These are phyloP conservation scores for Ceratocystis smalleyi DNA, from an alignment of 2,329 filamentous ascomycete genomes.

Conservation along the genomic window DNA sequence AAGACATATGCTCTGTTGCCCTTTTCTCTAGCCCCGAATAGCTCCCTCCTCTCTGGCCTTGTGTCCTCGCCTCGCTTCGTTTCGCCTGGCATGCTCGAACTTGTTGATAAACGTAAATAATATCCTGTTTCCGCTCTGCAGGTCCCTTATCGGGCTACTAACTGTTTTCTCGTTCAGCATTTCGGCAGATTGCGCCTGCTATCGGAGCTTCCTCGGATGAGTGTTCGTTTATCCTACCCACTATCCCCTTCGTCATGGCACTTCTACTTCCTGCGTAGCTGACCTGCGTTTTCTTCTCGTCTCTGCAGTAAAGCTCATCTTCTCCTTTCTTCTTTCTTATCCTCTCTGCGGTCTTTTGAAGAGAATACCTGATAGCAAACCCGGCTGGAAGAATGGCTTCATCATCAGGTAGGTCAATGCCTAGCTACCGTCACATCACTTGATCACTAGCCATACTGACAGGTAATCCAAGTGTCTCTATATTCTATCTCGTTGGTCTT, in stretches of 20 bases:
- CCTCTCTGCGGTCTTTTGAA: slow-evolving; percentile 80
- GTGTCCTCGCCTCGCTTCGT: neutral
- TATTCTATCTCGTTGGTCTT: slow-evolving; percentile 86
- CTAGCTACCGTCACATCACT: neutral
- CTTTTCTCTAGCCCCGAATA: neutral
- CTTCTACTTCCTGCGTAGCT: neutral
- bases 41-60: neutral
- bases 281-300: neutral
- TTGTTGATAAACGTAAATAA: slow-evolving; percentile 13
- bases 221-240: slow-evolving; percentile 24
- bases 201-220: slow-evolving; percentile 34
- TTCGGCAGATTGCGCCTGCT: slow-evolving; percentile 28
- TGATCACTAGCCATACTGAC: slow-evolving; percentile 1
- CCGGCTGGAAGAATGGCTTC: slow-evolving; percentile 76
- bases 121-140: slow-evolving; percentile 9
- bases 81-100: slow-evolving; percentile 11
- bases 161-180: slow-evolving; percentile 25
- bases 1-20: neutral
- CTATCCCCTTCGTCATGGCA: neutral
- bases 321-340: slow-evolving; percentile 81
- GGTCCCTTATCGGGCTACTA: neutral
- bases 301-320: slow-evolving; percentile 74
- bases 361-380: slow-evolving; percentile 70
- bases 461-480: slow-evolving; percentile 40
- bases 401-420: slow-evolving; percentile 47